Evolutionary conservation across 2,329 filamentous ascomycete genomes (phyloP), one percentile per base, ranked within the genome.

Genomic region (Helotiales sp.): DNA sequence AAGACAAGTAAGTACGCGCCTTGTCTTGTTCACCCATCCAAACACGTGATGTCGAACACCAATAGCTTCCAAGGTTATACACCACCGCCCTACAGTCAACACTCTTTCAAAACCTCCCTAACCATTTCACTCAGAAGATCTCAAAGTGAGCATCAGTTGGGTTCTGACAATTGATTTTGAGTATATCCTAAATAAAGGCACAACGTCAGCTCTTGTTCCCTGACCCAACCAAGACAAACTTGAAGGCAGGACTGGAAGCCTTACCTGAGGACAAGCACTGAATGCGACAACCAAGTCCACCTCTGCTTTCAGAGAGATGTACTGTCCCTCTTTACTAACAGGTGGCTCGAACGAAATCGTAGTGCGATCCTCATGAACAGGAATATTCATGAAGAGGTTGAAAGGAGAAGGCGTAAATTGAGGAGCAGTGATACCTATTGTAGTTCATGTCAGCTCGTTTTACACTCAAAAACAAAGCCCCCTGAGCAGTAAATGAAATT

Each of bases 361-460:
- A 5, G 60, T 60, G 30, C 51, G 52, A 48, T 67, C 63, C 30
- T 62, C 58, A 49, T 62, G 63, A 22, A 67, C 62, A 5, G 65
- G 65, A n/a, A 67, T 67, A 54, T 67, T 67, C 63, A 67, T 67
- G 51, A 65, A 67, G 9, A 67, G 54, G 44, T 67, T 67, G 3
- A 67, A 54, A 6, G 63, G 65, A 1, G 60, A 63, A 5, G 65
- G 65, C 15, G 65, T 64, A 47, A 67, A 67, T 31, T 63, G 59
- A 6, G 62, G 64, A 1, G 61, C 48, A 30, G 60, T 55, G 50
- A 66, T 55, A 13, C 61, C 63, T 66, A 38, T 48, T 25, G 6
- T 3, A 22, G n/a, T 29, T 10, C 15, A 38, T 38, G 15, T 7
- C 34, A 8, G 3, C 8, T 3, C n/a, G 34, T 15, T 8, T 8